Percentiles rank a stretch among this genome's conserved stretches.
Evolutionary conservation across 1,284 basidiomycete species (phyloP).

Genomic region (Gomphus bonarii): DNA sequence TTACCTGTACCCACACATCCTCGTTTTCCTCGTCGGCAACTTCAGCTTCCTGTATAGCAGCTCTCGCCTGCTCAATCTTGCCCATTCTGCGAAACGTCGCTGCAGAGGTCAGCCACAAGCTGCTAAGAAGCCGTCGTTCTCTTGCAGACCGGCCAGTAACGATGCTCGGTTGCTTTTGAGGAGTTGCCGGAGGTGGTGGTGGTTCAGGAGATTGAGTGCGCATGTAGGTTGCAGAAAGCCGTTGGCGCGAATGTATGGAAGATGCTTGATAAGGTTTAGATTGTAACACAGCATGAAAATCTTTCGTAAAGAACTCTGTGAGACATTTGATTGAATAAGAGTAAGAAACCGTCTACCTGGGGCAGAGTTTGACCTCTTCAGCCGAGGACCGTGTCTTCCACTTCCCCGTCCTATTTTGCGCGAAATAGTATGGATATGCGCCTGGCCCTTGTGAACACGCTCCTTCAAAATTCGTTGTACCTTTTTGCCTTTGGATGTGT

Average conservation of each 20-base stretch:
- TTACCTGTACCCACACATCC: conserved; percentile 88
- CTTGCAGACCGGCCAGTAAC: conserved; percentile 37
- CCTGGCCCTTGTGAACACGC: conserved; percentile 61
- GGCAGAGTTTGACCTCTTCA: conserved; percentile 51
- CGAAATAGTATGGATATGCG: conserved; percentile 63
- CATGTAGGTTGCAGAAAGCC: conserved; percentile 30
- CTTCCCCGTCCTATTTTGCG: conserved; percentile 66
- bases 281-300: conserved; percentile 54
- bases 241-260: conserved; percentile 73
- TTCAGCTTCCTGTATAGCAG: conserved; percentile 93
- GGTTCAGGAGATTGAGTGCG: conserved; percentile 27
- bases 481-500: conserved; percentile 50
- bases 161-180: conserved; percentile 26
- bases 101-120: conserved; percentile 90
- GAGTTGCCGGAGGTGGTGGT: conserved; percentile 20
- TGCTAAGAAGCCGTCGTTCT: conserved; percentile 68
- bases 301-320: conserved; percentile 24
- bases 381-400: conserved; percentile 33
- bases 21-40: conserved; percentile 78
- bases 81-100: conserved; percentile 87
- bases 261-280: conserved; percentile 66
- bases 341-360: conserved; percentile 37
- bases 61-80: conserved; percentile 83
- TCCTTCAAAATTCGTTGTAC: conserved; percentile 64
- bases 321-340: conserved; percentile 6